Conservation (phyloP, 805 yeast species). For the Hanseniaspora clermontiae region DNA sequence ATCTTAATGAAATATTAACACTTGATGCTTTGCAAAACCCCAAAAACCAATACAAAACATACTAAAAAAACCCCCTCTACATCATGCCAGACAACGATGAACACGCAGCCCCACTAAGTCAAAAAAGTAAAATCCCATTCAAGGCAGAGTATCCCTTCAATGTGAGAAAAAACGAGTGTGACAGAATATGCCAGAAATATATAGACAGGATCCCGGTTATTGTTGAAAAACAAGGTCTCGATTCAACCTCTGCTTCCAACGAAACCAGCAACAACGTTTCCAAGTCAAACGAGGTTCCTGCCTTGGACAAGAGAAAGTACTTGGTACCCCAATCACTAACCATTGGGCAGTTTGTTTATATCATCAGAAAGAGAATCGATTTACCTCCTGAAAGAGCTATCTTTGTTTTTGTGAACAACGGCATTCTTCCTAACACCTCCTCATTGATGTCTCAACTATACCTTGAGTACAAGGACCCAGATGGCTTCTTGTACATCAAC, state of each 20-base stretch:
- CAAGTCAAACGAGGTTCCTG: slow-evolving; percentile 53
- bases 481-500: slow-evolving; percentile 89
- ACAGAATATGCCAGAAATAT: slow-evolving; percentile 78
- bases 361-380: slow-evolving; percentile 88
- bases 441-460: slow-evolving; percentile 90
- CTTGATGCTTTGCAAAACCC: no score
- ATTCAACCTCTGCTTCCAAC: neutral
- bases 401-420: slow-evolving; percentile 87
- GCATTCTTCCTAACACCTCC: slow-evolving; percentile 90
- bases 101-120: neutral
- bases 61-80: neutral
- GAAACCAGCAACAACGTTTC: neutral
- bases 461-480: slow-evolving; percentile 95
- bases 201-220: slow-evolving; percentile 88
- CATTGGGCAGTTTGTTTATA: slow-evolving; percentile 96
- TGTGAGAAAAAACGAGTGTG: slow-evolving; percentile 89
- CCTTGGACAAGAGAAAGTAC: slow-evolving; percentile 93
- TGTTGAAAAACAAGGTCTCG: slow-evolving; percentile 89
- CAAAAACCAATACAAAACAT: neutral
- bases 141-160: slow-evolving; percentile 75
- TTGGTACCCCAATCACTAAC: slow-evolving; percentile 92
- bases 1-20: no score
- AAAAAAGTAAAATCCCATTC: slow-evolving; percentile 24
- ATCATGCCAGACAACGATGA: neutral
- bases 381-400: slow-evolving; percentile 96